Evolutionary conservation across 1,139 yeast genomes (phyloP).

Genomic region (Protomyces lactucae-debilis): DNA sequence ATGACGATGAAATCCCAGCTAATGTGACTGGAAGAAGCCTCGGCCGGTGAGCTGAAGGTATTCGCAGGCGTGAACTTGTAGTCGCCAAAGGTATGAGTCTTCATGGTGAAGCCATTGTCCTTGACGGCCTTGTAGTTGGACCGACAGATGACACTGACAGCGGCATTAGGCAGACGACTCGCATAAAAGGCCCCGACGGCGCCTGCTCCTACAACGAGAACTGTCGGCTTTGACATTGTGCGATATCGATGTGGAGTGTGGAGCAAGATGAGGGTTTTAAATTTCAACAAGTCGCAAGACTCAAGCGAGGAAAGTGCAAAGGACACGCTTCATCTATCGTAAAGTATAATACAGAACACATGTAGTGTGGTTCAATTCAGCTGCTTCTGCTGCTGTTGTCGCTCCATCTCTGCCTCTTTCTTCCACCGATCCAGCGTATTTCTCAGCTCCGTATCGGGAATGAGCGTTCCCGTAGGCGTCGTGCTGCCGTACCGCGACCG

Average conservation of each 20-base stretch:
- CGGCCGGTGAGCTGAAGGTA: constrained; percentile 39
- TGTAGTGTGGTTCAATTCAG: not conserved
- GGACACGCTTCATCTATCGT: not conserved
- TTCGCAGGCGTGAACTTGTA: constrained; percentile 4
- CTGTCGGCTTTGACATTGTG: constrained; percentile 21
- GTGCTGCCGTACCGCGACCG: not conserved
- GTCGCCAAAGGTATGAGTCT: constrained; percentile 42
- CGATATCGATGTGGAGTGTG: not conserved
- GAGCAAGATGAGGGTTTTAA: not conserved
- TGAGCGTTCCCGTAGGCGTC: not conserved
- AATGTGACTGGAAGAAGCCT: constrained; percentile 42
- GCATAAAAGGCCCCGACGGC: constrained; percentile 62
- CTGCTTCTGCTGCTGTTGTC: not conserved
- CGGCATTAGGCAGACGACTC: constrained; percentile 43
- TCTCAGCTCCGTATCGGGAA: not conserved
- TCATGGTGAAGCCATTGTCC: constrained; percentile 53
- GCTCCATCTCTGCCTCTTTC: not conserved
- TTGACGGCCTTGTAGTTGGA: constrained; percentile 58
- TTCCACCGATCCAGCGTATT: not conserved
- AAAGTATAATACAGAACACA: not conserved
- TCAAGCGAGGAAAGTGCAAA: too few relatives aligned
- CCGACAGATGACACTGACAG: constrained; percentile 45
- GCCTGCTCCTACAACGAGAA: constrained; percentile 62
- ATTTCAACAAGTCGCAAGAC: not conserved
- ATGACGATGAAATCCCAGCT: constrained; percentile 48